phyloP scores from a whole-genome alignment of 139 green algal genomes.

The Raphidocelis subcapitata region DNA sequence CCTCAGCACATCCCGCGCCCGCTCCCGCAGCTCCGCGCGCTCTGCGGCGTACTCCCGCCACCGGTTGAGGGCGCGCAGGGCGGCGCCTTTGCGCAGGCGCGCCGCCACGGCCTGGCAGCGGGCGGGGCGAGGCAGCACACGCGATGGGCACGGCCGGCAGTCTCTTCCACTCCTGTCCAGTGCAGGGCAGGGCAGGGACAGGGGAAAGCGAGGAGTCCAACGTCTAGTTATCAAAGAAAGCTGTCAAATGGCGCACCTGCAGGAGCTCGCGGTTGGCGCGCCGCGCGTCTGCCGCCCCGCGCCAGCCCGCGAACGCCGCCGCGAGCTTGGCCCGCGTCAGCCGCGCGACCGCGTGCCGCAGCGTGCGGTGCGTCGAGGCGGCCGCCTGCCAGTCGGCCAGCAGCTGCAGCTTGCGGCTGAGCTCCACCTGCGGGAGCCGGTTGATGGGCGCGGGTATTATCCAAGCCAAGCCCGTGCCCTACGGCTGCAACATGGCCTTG shows the following conservation, averaged over 20 bases:
- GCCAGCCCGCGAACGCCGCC: slow-evolving; percentile 4
- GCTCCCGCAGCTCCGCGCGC: slow-evolving; percentile 6
- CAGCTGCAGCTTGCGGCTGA: slow-evolving; percentile 11
- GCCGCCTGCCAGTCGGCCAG: slow-evolving; percentile 13
- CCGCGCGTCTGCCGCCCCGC: not conserved
- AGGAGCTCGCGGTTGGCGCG: not conserved
- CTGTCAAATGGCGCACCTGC: slow-evolving; percentile 19
- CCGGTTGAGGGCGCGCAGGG: not conserved
- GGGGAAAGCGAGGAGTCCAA: no score
- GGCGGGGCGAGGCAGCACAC: no score
- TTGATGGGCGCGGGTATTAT: no score
- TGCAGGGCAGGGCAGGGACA: no score
- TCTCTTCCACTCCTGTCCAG: no score
- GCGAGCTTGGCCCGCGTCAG: not conserved
- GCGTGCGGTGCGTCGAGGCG: not conserved
- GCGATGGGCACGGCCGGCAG: no score
- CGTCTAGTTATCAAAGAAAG: no score
- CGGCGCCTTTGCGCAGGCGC: slow-evolving; percentile 1
- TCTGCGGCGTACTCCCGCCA: slow-evolving; percentile 10
- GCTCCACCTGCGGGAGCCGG: no score
- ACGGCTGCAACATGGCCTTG: no score
- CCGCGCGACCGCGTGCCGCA: slow-evolving; percentile 7
- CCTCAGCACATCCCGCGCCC: slow-evolving; percentile 1
- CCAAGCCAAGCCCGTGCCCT: no score
- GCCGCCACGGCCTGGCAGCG: not conserved